These are phyloP conservation scores for Neonothopanus nambi DNA, from an alignment of 1,284 basidiomycete genomes.

Conservation along the genomic window DNA sequence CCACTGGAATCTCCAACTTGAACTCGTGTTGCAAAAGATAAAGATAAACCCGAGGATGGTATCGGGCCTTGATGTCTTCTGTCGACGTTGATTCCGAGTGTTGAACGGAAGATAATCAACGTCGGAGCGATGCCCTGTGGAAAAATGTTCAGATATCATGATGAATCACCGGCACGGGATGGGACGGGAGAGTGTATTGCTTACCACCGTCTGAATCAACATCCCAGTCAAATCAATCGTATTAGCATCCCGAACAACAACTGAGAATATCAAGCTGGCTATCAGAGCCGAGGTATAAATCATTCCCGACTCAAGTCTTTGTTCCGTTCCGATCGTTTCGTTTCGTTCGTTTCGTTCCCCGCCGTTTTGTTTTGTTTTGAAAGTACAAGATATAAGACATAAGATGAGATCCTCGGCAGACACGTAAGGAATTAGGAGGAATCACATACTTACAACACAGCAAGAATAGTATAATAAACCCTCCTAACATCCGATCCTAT, in stretches of 20 bases:
- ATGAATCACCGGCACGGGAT: too few relatives aligned
- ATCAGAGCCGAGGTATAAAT: slow-evolving; percentile 1
- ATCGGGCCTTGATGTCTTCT: background rate
- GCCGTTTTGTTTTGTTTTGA: too few relatives aligned
- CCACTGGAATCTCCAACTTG: background rate
- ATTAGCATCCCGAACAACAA: background rate
- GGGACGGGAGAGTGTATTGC: too few relatives aligned
- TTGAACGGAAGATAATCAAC: background rate
- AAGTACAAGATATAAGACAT: background rate
- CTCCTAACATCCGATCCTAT: background rate
- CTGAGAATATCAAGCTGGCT: background rate
- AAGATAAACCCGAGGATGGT: background rate
- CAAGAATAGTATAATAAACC: background rate
- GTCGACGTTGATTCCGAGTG: background rate
- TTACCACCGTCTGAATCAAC: slow-evolving; percentile 1
- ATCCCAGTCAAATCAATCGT: background rate
- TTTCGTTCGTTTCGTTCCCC: too few relatives aligned
- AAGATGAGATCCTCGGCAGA: background rate
- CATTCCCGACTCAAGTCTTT: slow-evolving; percentile 4
- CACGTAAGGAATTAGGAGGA: background rate
- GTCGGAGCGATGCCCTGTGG: slow-evolving; percentile 8
- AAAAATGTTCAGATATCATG: background rate
- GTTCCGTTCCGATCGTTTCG: too few relatives aligned
- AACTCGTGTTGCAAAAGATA: background rate
- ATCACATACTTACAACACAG: background rate